Evolutionary conservation across 306 rosid genomes (phyloP).

Genomic region (Astragalus glycyphyllos): DNA sequence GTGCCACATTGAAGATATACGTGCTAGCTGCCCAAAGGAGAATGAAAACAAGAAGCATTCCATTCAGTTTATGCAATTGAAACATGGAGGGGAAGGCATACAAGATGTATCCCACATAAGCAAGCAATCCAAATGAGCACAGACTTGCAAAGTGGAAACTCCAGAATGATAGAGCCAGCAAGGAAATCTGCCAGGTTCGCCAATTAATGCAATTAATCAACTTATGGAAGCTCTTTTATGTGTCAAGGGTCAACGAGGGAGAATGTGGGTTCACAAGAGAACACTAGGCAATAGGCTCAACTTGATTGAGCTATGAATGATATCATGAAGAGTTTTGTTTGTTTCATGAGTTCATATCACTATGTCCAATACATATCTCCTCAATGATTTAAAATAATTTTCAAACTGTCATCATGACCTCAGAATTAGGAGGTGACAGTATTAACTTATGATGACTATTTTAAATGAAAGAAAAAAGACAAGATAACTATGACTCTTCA

Average conservation of each 20-base stretch:
- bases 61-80: slow-evolving; percentile 81
- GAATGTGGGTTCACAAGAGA: slow-evolving; percentile 9
- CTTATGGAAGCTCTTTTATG: slow-evolving; percentile 18
- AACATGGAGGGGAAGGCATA: slow-evolving; percentile 89
- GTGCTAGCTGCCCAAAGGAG: slow-evolving; percentile 96
- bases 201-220: slow-evolving; percentile 40
- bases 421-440: slow-evolving; percentile 8
- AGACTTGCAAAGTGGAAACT: slow-evolving; percentile 93
- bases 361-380: slow-evolving; percentile 20
- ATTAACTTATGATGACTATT: slow-evolving; percentile 18
- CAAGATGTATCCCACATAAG: slow-evolving; percentile 82
- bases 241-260: slow-evolving; percentile 30
- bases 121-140: slow-evolving; percentile 90
- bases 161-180: slow-evolving; percentile 88
- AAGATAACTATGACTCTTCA: slow-evolving; percentile 13
- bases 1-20: slow-evolving; percentile 84
- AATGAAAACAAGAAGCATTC: slow-evolving; percentile 94
- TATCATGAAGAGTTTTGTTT: slow-evolving; percentile 13
- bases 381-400: background rate
- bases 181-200: slow-evolving; percentile 65
- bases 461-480: slow-evolving; percentile 10
- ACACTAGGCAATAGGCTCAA: slow-evolving; percentile 25
- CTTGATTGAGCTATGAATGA: slow-evolving; percentile 3
- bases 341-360: slow-evolving; percentile 23
- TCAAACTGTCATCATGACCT: slow-evolving; percentile 12